These are phyloP conservation scores for Phaeosphaeria sp. DNA, from an alignment of 2,329 filamentous ascomycete genomes.

Conservation along the genomic window DNA sequence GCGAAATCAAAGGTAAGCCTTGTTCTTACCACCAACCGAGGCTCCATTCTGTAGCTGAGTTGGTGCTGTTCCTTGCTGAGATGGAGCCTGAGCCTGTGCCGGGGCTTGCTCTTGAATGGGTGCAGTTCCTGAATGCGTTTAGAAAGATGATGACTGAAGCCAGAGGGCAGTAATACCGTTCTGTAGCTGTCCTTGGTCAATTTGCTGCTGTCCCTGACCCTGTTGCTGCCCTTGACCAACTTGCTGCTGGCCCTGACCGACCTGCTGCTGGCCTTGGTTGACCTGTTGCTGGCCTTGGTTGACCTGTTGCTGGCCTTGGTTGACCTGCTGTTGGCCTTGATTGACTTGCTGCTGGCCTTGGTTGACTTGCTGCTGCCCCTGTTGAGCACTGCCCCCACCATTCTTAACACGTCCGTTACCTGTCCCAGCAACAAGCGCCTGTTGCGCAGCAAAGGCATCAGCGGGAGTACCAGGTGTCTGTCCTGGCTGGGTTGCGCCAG, in stretches of 20 bases:
- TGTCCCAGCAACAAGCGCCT: slow-evolving; percentile 33
- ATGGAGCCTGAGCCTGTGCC: slow-evolving; percentile 1
- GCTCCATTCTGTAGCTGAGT: not conserved
- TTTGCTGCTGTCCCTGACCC: not conserved
- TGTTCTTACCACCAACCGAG: not conserved
- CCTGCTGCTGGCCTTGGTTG: not conserved
- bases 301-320: not conserved
- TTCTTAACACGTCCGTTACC: slow-evolving; percentile 38
- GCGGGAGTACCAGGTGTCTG: slow-evolving; percentile 38
- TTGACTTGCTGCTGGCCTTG: not conserved
- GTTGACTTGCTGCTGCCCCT: slow-evolving; percentile 1
- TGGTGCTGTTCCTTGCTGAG: not conserved
- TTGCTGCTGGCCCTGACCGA: no score
- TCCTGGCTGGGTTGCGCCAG: slow-evolving; percentile 38
- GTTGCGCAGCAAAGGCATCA: slow-evolving; percentile 37
- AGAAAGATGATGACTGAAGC: no score
- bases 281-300: not conserved
- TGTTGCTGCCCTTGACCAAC: no score
- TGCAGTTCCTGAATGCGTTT: slow-evolving; percentile 3
- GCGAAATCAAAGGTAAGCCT: no score
- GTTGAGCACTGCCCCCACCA: slow-evolving; percentile 9
- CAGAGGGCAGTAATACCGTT: not conserved
- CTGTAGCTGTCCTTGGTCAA: not conserved
- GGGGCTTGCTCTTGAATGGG: slow-evolving; percentile 6
- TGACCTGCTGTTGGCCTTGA: not conserved